Percentiles rank a stretch among this genome's conserved stretches.
Conservation (phyloP, 371 early-diverging fungal species). For the Mortierella sp. region DNA sequence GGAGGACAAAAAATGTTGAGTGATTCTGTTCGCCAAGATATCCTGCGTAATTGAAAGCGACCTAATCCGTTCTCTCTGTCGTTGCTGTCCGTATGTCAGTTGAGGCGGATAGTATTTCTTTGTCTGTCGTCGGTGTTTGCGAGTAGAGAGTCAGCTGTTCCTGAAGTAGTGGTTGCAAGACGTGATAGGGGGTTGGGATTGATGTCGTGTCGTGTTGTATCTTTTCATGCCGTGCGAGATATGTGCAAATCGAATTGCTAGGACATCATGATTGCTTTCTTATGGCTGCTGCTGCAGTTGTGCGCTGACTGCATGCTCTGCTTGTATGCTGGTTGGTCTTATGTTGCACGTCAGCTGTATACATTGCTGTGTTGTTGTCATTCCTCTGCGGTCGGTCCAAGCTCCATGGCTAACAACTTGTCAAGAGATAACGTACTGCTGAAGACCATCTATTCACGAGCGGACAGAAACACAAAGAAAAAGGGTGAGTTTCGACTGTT, state of each 20-base stretch:
- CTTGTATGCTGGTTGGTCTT: too few species aligned
- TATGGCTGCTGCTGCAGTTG: neutral
- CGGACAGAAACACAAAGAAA: neutral
- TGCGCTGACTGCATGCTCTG: neutral
- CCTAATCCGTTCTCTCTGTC: neutral
- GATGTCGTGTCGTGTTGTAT: neutral
- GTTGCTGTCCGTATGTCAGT: neutral
- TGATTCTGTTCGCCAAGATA: neutral
- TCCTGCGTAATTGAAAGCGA: neutral
- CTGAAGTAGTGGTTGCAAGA: neutral
- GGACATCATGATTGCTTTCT: neutral
- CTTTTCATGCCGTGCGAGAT: neutral
- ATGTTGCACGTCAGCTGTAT: neutral
- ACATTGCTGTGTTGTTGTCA: neutral
- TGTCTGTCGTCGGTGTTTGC: neutral
- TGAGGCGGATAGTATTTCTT: neutral
- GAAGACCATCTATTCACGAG: slow-evolving; percentile 62
- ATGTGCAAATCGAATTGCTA: neutral
- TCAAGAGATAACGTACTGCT: slow-evolving; percentile 61
- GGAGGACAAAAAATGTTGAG: neutral
- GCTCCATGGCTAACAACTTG: neutral
- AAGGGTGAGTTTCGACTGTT: neutral
- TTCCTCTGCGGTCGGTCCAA: neutral
- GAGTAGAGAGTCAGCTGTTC: slow-evolving; percentile 8
- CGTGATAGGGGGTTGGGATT: neutral